Base-by-base conservation (phyloP, 1,284 basidiomycete genomes). In the Stygiomarasmius scandens region DNA sequence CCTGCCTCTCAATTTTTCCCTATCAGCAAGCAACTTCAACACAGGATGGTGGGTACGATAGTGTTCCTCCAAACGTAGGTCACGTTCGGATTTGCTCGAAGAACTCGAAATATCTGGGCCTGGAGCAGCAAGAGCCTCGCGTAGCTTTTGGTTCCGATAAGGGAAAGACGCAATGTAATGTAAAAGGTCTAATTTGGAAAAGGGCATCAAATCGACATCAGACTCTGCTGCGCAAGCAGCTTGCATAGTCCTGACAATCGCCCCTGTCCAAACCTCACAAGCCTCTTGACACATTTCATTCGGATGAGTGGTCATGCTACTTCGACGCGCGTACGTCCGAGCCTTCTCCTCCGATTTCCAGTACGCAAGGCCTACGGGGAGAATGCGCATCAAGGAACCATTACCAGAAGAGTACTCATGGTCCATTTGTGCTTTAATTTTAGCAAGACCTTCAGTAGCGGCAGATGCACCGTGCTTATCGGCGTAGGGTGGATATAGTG, bases 331-430 rank as follows among this genome's bases (percentile, higher is more conserved):
- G 29, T 68, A 74, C n/a, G 54, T 54, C 48, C 60, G 66, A 4
- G 73, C 73, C 29, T 63, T 54, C 4, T 51, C 55, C 10, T 68
- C 66, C 49, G 73, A 66, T 32, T 68, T 63, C 73, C 74, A 78
- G 59, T 76, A 77, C 23, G 72, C 70, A 22, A 80, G 64, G 1
- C 72, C 75, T 3, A 79, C 63, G 2, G 77, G 76, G 9, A 77
- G 56, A 29, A 79, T 64, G 10, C 77, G 72, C 74, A 78, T 75
- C 34, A 79, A 63, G 53, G 74, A 77, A 11, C 75, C 77, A 60
- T 77, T 78, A 19, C 74, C 74, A 27, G 67, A 67, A 55, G 55
- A 71, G 0, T 56, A 41, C 3, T 70, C 62, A 2, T 58, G 62
- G 19, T 57, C 54, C 9, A 77, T 56, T n/a, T 67, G 55, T 5